Conservation (phyloP, 2,329 filamentous ascomycete species). For the Fusarium chuoi region DNA sequence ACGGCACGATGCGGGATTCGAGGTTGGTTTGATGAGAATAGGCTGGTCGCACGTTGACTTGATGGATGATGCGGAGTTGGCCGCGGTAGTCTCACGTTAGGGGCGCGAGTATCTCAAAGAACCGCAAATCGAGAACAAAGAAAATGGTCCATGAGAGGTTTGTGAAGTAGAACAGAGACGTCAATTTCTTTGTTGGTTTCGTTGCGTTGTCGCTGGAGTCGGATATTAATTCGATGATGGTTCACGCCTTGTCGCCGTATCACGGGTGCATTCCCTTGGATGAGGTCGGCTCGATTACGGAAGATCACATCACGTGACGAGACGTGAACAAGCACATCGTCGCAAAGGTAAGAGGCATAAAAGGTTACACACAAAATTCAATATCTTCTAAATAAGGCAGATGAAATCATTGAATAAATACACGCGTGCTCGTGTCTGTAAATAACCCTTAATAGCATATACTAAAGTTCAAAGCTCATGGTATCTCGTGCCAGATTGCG, state of each 20-base stretch:
- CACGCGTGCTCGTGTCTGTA: conserved; percentile 22
- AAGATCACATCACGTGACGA: conserved; percentile 38
- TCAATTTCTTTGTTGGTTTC: neutral
- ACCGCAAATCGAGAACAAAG: conserved; percentile 26
- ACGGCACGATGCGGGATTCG: conserved; percentile 23
- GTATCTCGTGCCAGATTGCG: conserved; percentile 40
- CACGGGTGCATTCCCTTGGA: conserved; percentile 37
- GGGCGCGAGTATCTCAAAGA: conserved; percentile 28
- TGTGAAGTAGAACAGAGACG: neutral
- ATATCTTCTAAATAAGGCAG: neutral
- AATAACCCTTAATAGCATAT: conserved; percentile 29
- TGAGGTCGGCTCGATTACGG: conserved; percentile 39
- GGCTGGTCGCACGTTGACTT: conserved; percentile 36
- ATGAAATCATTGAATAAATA: conserved; percentile 2
- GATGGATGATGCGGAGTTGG: conserved; percentile 39
- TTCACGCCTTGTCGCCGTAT: conserved; percentile 39
- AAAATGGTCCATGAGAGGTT: conserved; percentile 25
- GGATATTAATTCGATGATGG: conserved; percentile 36
- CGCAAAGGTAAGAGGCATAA: neutral
- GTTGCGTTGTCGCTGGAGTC: conserved; percentile 15
- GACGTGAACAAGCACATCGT: neutral
- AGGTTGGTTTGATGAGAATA: conserved; percentile 9
- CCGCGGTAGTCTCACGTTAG: conserved; percentile 20
- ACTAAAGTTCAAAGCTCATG: conserved; percentile 36
- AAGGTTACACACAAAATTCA: neutral